Percentiles rank a stretch among this genome's conserved stretches.
Conservation (phyloP, 1,284 basidiomycete species). For the Microstroma glucosiphilum region DNA sequence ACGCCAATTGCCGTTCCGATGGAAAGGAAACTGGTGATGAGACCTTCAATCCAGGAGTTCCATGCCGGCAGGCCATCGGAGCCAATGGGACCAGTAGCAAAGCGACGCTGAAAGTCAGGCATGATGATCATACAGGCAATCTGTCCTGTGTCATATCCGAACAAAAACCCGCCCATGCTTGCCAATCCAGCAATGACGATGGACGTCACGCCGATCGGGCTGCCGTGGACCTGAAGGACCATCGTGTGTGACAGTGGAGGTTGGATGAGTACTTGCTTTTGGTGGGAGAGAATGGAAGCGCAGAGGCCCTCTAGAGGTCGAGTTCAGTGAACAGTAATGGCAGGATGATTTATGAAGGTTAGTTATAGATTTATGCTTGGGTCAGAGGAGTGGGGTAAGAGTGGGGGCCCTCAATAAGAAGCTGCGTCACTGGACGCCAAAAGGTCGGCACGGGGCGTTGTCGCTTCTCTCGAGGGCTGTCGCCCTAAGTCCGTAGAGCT, state of each 20-base stretch:
- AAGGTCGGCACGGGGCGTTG: too few species aligned
- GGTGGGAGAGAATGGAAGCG: background rate
- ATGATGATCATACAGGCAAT: constrained; percentile 71
- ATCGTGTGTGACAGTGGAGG: constrained; percentile 12
- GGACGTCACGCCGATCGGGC: constrained; percentile 54
- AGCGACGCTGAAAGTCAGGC: constrained; percentile 65
- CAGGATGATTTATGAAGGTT: too few species aligned
- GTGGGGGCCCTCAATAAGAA: too few species aligned
- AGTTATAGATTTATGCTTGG: too few species aligned
- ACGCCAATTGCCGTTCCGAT: constrained; percentile 51
- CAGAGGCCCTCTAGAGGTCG: background rate
- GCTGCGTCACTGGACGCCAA: too few species aligned
- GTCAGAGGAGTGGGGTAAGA: too few species aligned
- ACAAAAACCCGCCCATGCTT: constrained; percentile 65
- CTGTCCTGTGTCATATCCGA: constrained; percentile 66
- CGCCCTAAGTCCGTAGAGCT: too few species aligned
- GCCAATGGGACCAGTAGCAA: constrained; percentile 54
- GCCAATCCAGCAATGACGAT: constrained; percentile 65
- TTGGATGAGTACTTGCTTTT: background rate
- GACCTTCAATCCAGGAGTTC: constrained; percentile 51
- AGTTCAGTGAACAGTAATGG: too few species aligned
- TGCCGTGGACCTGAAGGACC: constrained; percentile 29
- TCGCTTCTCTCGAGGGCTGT: too few species aligned
- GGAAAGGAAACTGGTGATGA: constrained; percentile 65
- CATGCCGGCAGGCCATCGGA: constrained; percentile 17